A percentile compares a stretch with the other conserved stretches of the same genome.
phyloP scores from a whole-genome alignment of 2,329 filamentous ascomycete species.

The Sarocladiaceae sp. region DNA sequence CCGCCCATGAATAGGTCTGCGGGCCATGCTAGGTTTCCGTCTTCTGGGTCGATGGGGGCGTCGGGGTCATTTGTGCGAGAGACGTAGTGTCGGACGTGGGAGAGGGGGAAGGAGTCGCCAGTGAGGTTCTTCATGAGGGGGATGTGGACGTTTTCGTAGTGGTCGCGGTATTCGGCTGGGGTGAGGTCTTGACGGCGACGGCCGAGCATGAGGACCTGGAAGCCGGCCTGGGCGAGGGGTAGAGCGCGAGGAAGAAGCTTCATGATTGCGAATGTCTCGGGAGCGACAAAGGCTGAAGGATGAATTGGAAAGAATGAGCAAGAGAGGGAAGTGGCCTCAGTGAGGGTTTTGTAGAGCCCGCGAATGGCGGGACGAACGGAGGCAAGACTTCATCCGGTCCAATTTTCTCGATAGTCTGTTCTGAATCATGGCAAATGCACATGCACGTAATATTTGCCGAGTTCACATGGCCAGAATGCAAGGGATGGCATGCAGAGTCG shows the following conservation, averaged over 20 bases:
- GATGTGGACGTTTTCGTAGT: constrained; percentile 21
- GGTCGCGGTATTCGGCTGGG: constrained; percentile 18
- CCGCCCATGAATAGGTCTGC: constrained; percentile 15
- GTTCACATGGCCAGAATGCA: too few relatives aligned
- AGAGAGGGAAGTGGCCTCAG: too few relatives aligned
- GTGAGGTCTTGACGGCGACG: constrained; percentile 17
- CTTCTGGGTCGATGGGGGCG: background rate
- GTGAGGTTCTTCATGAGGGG: constrained; percentile 18
- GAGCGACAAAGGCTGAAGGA: too few relatives aligned
- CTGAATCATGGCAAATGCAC: too few relatives aligned
- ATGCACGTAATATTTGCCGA: too few relatives aligned
- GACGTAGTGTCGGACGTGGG: constrained; percentile 18
- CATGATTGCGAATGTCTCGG: too few relatives aligned
- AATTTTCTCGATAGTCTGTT: too few relatives aligned
- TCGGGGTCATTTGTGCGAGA: constrained; percentile 9
- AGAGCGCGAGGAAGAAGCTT: constrained; percentile 3
- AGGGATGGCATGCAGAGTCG: too few relatives aligned
- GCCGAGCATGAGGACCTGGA: constrained; percentile 15
- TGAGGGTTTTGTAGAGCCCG: too few relatives aligned
- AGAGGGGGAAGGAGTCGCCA: constrained; percentile 17
- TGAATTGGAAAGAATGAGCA: too few relatives aligned
- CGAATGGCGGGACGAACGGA: too few relatives aligned
- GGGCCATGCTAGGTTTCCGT: constrained; percentile 8
- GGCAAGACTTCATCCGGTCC: too few relatives aligned
- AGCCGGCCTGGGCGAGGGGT: constrained; percentile 1